Base-by-base conservation (phyloP, 2,329 filamentous ascomycete genomes). In the Kalaharituber pfeilii region DNA sequence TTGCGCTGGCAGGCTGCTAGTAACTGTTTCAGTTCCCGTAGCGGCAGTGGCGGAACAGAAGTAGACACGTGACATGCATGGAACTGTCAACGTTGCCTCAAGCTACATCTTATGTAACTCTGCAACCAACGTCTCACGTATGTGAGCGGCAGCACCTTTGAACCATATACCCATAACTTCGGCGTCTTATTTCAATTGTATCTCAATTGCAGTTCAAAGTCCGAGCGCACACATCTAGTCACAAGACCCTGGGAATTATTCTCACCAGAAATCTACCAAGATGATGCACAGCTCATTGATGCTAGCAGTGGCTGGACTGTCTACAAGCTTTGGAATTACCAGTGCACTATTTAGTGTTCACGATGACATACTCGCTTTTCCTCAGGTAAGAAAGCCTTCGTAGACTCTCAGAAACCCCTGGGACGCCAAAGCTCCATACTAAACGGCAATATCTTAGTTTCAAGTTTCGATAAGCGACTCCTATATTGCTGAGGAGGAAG, bases 281-380 rank as follows among this genome's bases (percentile, higher is more conserved):
- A 39, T 39, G 33, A 18, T 39, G 15, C 33, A 18, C 4, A 9
- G 33, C 20, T 39, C 33, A 8, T 39, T 39, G 33, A 13, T 39
- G 33, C 13, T 18, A 39, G 20, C 33, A 15, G 33, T 3, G 8
- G 33, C 33, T 15, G 33, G 13, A 4, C 33, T 39, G 33, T 39
- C 33, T 13, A 39, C 20, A 18, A 39, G 20, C 20, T 3, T 39
- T 13, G 33, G 33, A 18, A 15, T 39, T 13, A 22, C 22, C 5
- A 47, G 24, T 1, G 42, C 15, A 22, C 54, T 64, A 54, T 94
- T 94, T 71, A 94, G 82, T 70, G 84, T 94, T 54, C 81, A 91
- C 64, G 86, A 94, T 66, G 88, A 95, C 66, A 69, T 94, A 51
- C 75, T 94, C 54, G 86, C 86, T 18, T 86, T 83, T 69, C 88